Base-by-base conservation (phyloP, 1,284 basidiomycete species). In the Gymnopus androsaceus region DNA sequence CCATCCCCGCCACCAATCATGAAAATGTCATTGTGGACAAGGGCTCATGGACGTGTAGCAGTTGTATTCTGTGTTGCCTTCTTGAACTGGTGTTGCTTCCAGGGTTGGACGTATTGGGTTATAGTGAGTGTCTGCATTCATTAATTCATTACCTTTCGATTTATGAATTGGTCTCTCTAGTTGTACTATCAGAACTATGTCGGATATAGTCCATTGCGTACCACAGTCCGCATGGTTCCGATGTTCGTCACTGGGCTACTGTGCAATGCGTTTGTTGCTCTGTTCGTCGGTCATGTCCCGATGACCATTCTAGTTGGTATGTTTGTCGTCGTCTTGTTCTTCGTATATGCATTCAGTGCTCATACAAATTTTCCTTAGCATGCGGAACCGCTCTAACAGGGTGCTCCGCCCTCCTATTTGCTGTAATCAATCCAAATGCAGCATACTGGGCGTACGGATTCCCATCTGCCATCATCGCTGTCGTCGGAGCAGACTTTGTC, bases 381-480 rank as follows among this genome's bases (percentile, higher is more conserved):
- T 56, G 72, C 17, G 88, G 88, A 25, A 86, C 85, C 2, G 59
- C 82, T 8, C 68, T 84, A n/a, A 90, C 92, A 0, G 77, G 79
- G 1, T 61, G 77, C 15, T 87, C 88, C 0, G 83, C 82, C 56
- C 71, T 94, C 30, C 74, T 94, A 3, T 90, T 94, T 61, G 90
- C 91, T 0, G 66, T 91, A 4, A 85, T 93, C 56, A 65, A 82
- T 14, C 79, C 85, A 0, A 59, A 73, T 3, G 77, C 77, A 3
- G 69, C 83, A 1, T 96, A 89, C 68, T 95, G 92, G 92, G 83
- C 84, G 1, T 89, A 82, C 56, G 87, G 86, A 14, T 94, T 96
- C 74, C 89, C 91, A 3, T 83, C 87, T 1, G 84, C 92, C 36
- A 77, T 88, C 59, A 64, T 91, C 54, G 73, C 80, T 12, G 90